A percentile compares a stretch with the other conserved stretches of the same genome.
Conservation (phyloP, 2,329 filamentous ascomycete genomes). For the Trichophyton simii region DNA sequence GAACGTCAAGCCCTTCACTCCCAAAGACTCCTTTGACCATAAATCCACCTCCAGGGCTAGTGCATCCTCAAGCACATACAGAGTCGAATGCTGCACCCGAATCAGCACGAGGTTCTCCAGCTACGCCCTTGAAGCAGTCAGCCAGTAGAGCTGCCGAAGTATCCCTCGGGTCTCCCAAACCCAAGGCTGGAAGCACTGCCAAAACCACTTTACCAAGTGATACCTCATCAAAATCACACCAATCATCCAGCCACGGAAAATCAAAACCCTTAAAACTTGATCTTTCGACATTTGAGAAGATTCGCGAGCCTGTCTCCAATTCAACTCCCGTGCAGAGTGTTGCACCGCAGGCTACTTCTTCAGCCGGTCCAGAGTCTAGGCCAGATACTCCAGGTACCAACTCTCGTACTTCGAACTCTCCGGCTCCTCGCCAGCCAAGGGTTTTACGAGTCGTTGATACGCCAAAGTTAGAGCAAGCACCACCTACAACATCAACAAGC, state of each 20-base stretch:
- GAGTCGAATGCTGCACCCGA: constrained; percentile 16
- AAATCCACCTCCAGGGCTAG: constrained; percentile 19
- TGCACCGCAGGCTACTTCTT: constrained; percentile 19
- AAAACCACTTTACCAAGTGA: neutral
- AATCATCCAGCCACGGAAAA: constrained; percentile 14
- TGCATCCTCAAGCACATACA: constrained; percentile 18
- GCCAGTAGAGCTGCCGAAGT: constrained; percentile 26
- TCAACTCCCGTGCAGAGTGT: constrained; percentile 16
- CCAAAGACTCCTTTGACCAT: constrained; percentile 6
- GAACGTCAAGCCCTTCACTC: constrained; percentile 11
- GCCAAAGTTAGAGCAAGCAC: constrained; percentile 38
- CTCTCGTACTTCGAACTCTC: constrained; percentile 29
- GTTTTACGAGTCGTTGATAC: constrained; percentile 48
- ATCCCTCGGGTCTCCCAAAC: constrained; percentile 32
- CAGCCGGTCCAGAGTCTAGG: constrained; percentile 31
- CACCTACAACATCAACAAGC: constrained; percentile 22
- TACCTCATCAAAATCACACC: constrained; percentile 6
- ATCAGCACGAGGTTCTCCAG: constrained; percentile 13
- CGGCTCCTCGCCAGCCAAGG: constrained; percentile 32
- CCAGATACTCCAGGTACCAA: constrained; percentile 37
- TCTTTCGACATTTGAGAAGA: constrained; percentile 16
- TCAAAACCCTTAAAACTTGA: constrained; percentile 26
- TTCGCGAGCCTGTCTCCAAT: constrained; percentile 15
- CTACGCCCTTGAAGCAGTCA: constrained; percentile 16
- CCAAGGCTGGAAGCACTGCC: constrained; percentile 16